These are phyloP conservation scores for Leptographium wingfieldii DNA, from an alignment of 2,329 filamentous ascomycete genomes.

Conservation along the genomic window DNA sequence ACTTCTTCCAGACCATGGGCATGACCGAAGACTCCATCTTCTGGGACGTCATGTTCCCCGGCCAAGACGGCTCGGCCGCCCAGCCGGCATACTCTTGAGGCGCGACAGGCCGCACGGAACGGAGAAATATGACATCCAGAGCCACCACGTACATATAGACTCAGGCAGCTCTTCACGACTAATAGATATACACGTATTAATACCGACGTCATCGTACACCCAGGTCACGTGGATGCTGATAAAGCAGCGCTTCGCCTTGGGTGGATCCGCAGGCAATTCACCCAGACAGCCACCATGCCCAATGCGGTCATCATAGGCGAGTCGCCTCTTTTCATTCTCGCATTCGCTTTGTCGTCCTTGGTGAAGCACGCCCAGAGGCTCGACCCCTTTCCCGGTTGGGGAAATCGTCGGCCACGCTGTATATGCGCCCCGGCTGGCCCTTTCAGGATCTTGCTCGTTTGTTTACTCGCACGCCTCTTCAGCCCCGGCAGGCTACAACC, in stretches of 20 bases:
- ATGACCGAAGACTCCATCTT: constrained; percentile 7
- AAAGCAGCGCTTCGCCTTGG: not conserved
- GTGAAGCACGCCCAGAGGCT: no score
- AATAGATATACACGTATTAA: not conserved
- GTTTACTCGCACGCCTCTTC: no score
- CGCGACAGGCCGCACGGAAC: not conserved
- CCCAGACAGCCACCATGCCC: not conserved
- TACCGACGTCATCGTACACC: not conserved
- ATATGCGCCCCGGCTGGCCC: no score
- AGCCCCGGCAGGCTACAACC: no score
- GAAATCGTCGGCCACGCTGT: no score
- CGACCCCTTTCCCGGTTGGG: no score
- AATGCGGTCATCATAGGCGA: not conserved
- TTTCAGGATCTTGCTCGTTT: no score
- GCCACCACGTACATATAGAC: no score
- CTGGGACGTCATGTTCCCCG: constrained; percentile 6
- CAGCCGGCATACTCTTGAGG: not conserved
- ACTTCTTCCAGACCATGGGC: constrained; percentile 6
- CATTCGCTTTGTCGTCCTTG: no score
- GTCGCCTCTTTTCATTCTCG: no score
- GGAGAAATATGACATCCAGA: not conserved
- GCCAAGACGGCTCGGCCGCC: not conserved
- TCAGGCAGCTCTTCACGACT: not conserved
- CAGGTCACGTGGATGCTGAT: not conserved
- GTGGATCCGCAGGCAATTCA: not conserved